phyloP scores from a whole-genome alignment of 202 grass and related monocot genomes.

The Elaeis oleifera region DNA sequence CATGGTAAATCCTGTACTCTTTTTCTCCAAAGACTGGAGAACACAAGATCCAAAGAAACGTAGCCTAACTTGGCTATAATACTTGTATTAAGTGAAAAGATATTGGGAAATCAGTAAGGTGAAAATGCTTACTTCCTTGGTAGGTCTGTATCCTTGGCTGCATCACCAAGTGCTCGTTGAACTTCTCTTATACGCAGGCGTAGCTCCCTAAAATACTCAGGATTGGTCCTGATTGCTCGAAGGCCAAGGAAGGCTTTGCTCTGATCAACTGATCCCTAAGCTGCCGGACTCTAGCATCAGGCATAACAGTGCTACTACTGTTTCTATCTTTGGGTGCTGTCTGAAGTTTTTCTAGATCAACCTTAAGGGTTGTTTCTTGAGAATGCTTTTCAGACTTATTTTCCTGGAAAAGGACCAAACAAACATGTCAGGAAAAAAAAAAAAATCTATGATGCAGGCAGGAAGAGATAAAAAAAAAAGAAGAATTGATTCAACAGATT shows the following conservation, averaged over 20 bases:
- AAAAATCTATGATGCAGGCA: background rate
- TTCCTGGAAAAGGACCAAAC: background rate
- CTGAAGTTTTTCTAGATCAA: background rate
- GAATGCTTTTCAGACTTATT: background rate
- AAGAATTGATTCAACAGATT: background rate
- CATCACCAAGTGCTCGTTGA: conserved; percentile 33
- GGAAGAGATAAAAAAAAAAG: background rate
- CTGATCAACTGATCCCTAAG: conserved; percentile 44
- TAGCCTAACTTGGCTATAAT: too few relatives aligned
- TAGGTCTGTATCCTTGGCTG: conserved; percentile 34
- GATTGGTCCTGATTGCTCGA: conserved; percentile 18
- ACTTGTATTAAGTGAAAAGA: too few relatives aligned
- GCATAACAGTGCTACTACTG: conserved; percentile 2
- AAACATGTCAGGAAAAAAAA: too few relatives aligned
- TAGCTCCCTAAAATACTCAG: conserved; percentile 37
- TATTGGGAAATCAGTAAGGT: too few relatives aligned
- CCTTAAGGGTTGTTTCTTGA: background rate
- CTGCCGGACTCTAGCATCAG: conserved; percentile 24
- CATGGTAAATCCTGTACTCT: too few relatives aligned
- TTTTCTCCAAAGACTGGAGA: too few relatives aligned
- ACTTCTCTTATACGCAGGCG: conserved; percentile 31
- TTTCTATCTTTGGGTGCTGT: conserved; percentile 8
- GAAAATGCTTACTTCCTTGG: conserved; percentile 32
- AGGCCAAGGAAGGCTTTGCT: conserved; percentile 39
- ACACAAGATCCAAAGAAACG: too few relatives aligned